Evolutionary conservation across 768 basidiomycete species (phyloP).

Genomic region (Xerocomellus amylosporus): DNA sequence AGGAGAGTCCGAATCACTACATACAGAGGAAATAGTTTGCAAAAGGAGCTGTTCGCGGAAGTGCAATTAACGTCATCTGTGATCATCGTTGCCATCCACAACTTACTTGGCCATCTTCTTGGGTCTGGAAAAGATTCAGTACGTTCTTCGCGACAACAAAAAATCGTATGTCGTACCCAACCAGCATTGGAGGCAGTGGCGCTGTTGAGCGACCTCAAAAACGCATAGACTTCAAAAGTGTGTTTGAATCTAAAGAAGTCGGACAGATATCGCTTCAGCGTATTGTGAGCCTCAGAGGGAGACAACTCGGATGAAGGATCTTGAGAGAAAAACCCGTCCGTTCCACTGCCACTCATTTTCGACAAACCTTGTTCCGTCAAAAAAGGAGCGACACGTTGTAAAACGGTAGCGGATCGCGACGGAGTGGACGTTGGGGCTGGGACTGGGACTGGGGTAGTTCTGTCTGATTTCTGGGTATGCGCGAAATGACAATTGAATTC

Average conservation of each 20-base stretch:
- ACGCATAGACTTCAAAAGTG: conserved; percentile 46
- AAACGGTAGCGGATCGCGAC: conserved; percentile 16
- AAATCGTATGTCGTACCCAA: conserved; percentile 39
- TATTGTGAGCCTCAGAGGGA: conserved; percentile 48
- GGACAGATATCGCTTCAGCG: conserved; percentile 41
- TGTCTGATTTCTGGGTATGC: conserved; percentile 31
- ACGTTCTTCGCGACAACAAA: background rate
- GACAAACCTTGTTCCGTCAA: conserved; percentile 46
- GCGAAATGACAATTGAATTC: conserved; percentile 45
- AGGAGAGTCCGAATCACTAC: background rate
- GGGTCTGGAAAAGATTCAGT: conserved; percentile 31
- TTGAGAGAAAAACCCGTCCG: conserved; percentile 41
- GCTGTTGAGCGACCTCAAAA: conserved; percentile 37
- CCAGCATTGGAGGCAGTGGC: conserved; percentile 36
- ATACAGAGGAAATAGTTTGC: conserved; percentile 37
- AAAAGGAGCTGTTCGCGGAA: conserved; percentile 37
- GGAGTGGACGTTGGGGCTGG: conserved; percentile 8
- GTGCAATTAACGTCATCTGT: conserved; percentile 1
- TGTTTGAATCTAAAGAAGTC: conserved; percentile 44
- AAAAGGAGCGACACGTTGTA: conserved; percentile 39
- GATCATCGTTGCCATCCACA: background rate
- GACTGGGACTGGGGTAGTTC: conserved; percentile 3
- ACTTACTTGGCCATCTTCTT: conserved; percentile 52
- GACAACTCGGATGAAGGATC: conserved; percentile 31
- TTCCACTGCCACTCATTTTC: conserved; percentile 41